These are phyloP conservation scores for Cnidoscolus chayamansa DNA, from an alignment of 441 rosid genomes.

Conservation along the genomic window DNA sequence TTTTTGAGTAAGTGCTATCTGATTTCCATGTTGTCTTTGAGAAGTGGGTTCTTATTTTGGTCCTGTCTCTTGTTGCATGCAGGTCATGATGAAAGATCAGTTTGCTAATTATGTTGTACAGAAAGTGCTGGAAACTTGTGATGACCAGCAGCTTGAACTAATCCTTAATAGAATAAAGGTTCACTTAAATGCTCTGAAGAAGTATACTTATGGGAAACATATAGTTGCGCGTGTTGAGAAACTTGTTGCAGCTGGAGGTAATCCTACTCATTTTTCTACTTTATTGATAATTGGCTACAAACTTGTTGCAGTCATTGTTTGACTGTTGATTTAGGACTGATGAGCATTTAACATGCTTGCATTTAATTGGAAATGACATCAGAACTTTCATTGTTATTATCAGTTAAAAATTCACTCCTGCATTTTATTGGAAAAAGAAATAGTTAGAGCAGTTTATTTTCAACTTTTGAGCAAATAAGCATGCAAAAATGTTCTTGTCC, in stretches of 20 bases:
- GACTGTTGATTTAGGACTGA: background rate
- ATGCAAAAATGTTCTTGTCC: background rate
- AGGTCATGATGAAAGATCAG: conserved; percentile 92
- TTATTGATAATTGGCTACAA: background rate
- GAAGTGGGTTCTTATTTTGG: background rate
- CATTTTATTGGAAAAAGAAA: background rate
- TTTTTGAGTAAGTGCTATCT: background rate
- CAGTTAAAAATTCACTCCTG: background rate
- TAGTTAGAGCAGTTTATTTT: background rate
- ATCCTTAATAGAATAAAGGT: conserved; percentile 70
- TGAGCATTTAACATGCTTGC: background rate
- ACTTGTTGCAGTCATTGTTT: background rate
- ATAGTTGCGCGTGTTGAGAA: conserved; percentile 83
- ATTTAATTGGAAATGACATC: background rate
- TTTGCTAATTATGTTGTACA: conserved; percentile 82
- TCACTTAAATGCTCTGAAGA: conserved; percentile 72
- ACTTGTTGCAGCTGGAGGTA: conserved; percentile 82
- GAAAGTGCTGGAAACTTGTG: conserved; percentile 81
- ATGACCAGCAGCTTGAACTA: conserved; percentile 67
- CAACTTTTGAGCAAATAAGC: background rate
- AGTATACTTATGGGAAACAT: conserved; percentile 79
- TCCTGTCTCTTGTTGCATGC: conserved; percentile 18
- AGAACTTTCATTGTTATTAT: conserved; percentile 10
- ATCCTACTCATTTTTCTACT: conserved; percentile 9
- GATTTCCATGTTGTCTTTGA: background rate